Evolutionary conservation across 2,329 filamentous ascomycete species (phyloP).

Genomic region (Microsporum audouinii): DNA sequence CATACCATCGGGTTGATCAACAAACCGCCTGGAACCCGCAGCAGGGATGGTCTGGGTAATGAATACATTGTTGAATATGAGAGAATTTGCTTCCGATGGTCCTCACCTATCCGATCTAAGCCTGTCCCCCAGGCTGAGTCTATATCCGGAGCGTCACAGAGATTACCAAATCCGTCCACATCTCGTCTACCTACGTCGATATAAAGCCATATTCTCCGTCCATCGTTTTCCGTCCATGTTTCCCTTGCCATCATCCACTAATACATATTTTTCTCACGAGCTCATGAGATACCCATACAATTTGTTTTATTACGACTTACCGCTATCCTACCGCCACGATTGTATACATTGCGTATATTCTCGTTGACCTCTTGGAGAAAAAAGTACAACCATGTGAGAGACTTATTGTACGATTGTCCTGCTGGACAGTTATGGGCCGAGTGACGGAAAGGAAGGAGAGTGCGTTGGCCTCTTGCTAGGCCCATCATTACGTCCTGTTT

Average conservation of each 20-base stretch:
- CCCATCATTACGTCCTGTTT: not conserved
- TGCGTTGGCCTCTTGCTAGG: not conserved
- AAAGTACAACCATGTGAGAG: not conserved
- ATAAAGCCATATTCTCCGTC: not conserved
- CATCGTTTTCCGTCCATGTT: not conserved
- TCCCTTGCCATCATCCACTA: not conserved
- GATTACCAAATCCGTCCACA: too few relatives aligned
- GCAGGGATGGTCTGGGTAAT: slow-evolving; percentile 8
- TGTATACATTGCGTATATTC: not conserved
- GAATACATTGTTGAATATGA: not conserved
- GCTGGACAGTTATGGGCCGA: not conserved
- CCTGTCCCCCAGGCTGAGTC: too few relatives aligned
- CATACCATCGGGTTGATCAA: slow-evolving; percentile 1
- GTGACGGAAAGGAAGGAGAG: too few relatives aligned
- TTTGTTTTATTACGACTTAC: not conserved
- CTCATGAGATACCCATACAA: not conserved
- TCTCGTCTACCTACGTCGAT: not conserved
- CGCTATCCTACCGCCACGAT: not conserved
- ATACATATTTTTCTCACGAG: not conserved
- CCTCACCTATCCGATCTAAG: not conserved
- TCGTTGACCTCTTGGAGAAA: not conserved
- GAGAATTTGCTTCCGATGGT: not conserved
- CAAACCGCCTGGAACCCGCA: slow-evolving; percentile 7
- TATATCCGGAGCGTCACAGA: not conserved
- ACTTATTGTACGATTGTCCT: not conserved